Base-by-base conservation (phyloP, 805 yeast species). In the Ogataea ramenticola region DNA sequence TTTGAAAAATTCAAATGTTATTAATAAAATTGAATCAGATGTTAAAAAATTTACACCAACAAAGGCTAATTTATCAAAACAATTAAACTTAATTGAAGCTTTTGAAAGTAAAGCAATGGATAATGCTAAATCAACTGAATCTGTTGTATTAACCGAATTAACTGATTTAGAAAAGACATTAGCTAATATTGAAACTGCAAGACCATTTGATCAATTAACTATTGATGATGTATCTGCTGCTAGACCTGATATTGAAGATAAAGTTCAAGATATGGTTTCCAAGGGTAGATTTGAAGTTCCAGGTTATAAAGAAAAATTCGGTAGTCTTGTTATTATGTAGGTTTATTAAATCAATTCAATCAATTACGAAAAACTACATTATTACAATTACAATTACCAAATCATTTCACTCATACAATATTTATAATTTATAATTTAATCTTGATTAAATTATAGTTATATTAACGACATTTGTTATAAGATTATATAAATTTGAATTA, bases 201-300 rank as follows among this genome's bases (percentile, higher is more conserved):
- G 98, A 77, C 96, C 99, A 60, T 90, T 93, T 62, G 96, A 88
- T 66, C 90, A 93, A 73, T 82, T 93, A 67, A 91, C 97, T 44
- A 90, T 91, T 50, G 96, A 88, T 52, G 99, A 93, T 58, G 86
- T 93, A 55, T 83, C 83, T 61, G 80, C 80, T 75, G 98, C 97
- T 53, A 86, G 93, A 75, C 98, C 99, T 60, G 98, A 93, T 68
- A 83, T 93, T 66, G 96, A 91, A 65, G 90, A 86, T 58, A 93
- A 93, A 85, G 96, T 90, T 57, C 77, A 74, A 61, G 88, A 88
- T 73, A 83, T 91, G 93, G 89, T 93, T 60, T 80, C 83, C 79
- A 83, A 90, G 77, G 96, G 96, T 71, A 86, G 86, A 76, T 90
- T 96, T 95, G 87, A 86, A 64, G 95, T 90, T 57, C 98, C 98